Conservation (phyloP, 495 filamentous ascomycete species). For the Xanthoparmelia taractica region DNA sequence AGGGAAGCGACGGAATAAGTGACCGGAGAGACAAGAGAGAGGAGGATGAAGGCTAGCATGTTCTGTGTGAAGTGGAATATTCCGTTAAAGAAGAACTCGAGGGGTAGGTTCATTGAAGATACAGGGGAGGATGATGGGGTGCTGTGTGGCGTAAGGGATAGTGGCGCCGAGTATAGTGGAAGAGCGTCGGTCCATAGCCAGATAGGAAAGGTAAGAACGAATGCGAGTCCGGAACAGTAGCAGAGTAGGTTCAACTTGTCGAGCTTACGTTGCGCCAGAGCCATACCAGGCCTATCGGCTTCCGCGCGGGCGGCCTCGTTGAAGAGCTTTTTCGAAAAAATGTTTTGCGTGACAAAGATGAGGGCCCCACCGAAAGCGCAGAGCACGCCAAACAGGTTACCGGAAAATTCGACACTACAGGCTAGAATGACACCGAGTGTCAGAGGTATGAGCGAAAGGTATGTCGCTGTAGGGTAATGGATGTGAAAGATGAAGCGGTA, state of each 20-base stretch:
- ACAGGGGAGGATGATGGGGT: conserved; percentile 52
- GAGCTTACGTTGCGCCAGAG: conserved; percentile 57
- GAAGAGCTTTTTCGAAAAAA: conserved; percentile 98
- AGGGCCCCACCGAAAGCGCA: conserved; percentile 81
- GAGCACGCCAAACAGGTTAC: conserved; percentile 78
- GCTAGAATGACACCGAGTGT: conserved; percentile 91
- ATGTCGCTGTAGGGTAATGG: conserved; percentile 79
- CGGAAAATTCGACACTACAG: conserved; percentile 81
- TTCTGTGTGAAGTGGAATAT: conserved; percentile 96
- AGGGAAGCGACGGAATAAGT: conserved; percentile 94
- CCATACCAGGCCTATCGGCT: conserved; percentile 51
- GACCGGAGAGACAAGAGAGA: conserved; percentile 88
- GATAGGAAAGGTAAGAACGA: conserved; percentile 81
- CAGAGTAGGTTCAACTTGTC: conserved; percentile 96
- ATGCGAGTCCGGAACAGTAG: conserved; percentile 89
- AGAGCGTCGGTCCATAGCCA: conserved; percentile 91
- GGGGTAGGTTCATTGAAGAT: conserved; percentile 62
- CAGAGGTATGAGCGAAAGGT: conserved; percentile 84
- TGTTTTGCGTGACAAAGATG: conserved; percentile 98
- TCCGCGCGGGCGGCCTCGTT: conserved; percentile 83
- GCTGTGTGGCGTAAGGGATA: conserved; percentile 45
- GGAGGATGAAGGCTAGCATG: conserved; percentile 84
- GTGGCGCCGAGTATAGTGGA: conserved; percentile 62
- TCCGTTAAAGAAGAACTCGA: conserved; percentile 94
- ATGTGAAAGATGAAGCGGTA: conserved; percentile 85